Conservation (phyloP, 2,329 filamentous ascomycete species). For the Phyllosticta citrichinensis region DNA sequence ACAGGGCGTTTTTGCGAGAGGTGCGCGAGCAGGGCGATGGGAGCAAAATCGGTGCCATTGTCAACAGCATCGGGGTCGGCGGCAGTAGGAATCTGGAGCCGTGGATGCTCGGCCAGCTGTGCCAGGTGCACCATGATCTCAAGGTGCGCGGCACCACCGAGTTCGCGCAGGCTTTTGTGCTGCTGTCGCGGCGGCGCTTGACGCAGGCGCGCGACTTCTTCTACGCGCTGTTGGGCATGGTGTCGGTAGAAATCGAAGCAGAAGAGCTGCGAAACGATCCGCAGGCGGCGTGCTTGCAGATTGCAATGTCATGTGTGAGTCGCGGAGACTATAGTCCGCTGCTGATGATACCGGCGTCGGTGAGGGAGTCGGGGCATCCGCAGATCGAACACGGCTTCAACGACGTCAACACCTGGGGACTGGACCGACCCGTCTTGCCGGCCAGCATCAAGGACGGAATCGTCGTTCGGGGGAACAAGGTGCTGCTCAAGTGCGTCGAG, state of each 20-base stretch:
- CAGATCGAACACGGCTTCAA: not conserved
- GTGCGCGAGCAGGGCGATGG: not conserved
- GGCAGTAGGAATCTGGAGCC: not conserved
- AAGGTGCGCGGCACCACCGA: not conserved
- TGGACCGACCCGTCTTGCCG: not conserved
- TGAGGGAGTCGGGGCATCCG: not conserved
- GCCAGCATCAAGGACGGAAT: not conserved
- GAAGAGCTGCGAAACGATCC: conserved; percentile 5
- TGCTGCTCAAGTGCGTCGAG: not conserved
- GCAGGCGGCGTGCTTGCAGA: conserved; percentile 5
- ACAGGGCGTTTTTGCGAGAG: not conserved
- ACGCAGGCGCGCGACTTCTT: not conserved
- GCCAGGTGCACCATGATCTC: not conserved
- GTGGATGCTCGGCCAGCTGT: not conserved
- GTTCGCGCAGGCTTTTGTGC: not conserved
- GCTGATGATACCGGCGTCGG: conserved; percentile 6
- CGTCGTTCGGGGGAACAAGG: not conserved
- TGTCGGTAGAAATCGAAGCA: not conserved
- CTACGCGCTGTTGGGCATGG: not conserved
- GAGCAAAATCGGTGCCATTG: not conserved
- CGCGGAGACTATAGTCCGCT: conserved; percentile 14
- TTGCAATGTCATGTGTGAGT: conserved; percentile 11
- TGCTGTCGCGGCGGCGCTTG: not conserved
- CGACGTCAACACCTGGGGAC: not conserved
- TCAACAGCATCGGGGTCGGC: not conserved